Conservation (phyloP, 192 early-diverging fungal species). For the Entophlyctis helioformis region DNA sequence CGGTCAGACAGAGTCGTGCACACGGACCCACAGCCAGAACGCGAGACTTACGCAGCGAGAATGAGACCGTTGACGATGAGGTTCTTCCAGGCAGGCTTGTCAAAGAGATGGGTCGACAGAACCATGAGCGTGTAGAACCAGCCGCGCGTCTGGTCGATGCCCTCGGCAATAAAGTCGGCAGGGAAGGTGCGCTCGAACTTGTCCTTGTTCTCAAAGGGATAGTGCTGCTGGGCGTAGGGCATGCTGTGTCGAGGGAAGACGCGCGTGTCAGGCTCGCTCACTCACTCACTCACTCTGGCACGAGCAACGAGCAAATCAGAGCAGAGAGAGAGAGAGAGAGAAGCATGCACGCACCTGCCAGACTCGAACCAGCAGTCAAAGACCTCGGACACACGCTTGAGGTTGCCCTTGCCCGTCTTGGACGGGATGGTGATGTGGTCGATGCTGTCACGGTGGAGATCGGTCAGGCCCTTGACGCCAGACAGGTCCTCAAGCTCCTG, state of each 20-base stretch:
- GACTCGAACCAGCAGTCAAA: constrained; percentile 99
- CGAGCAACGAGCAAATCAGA: no score
- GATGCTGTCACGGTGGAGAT: constrained; percentile 93
- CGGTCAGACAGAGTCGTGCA: constrained; percentile 2
- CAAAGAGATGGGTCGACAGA: constrained; percentile 90
- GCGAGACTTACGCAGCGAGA: constrained; percentile 54
- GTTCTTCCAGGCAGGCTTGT: constrained; percentile 92
- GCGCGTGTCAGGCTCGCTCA: no score
- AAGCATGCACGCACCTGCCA: constrained; percentile 29
- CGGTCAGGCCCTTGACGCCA: constrained; percentile 66
- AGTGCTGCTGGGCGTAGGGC: constrained; percentile 99
- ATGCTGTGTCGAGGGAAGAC: no score
- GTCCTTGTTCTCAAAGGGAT: constrained; percentile 96
- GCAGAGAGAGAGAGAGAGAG: no score
- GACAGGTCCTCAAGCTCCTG: constrained; percentile 79
- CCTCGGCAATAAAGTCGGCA: constrained; percentile 99
- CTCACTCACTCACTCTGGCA: constrained; percentile 97
- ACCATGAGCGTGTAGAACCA: constrained; percentile 99
- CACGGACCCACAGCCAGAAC: neutral
- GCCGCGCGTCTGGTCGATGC: constrained; percentile 97
- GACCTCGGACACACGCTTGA: constrained; percentile 87
- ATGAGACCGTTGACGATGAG: constrained; percentile 95
- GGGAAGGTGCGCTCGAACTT: constrained; percentile 81
- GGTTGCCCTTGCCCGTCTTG: constrained; percentile 66
- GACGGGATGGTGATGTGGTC: constrained; percentile 97